These are phyloP conservation scores for Phylloporus gajari DNA, from an alignment of 1,284 basidiomycete genomes.

Conservation along the genomic window DNA sequence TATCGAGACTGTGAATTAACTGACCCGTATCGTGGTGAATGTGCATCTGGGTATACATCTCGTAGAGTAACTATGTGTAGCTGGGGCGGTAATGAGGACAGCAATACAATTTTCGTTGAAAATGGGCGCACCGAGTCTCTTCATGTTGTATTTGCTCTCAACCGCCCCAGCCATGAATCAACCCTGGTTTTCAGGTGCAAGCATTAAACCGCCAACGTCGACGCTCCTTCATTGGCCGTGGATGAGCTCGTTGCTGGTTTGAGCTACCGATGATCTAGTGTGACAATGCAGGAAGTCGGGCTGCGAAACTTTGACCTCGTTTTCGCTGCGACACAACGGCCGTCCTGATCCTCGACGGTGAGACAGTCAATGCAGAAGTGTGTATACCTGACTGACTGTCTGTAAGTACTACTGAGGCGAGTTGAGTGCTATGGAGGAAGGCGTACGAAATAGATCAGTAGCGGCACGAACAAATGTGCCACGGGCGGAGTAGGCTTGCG, in stretches of 20 bases:
- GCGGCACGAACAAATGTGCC: too few relatives aligned
- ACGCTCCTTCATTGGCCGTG: constrained; percentile 74
- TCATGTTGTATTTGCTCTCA: constrained; percentile 65
- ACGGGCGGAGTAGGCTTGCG: too few relatives aligned
- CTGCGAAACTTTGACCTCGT: too few relatives aligned
- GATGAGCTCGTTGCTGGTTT: constrained; percentile 35
- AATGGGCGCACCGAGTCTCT: constrained; percentile 64
- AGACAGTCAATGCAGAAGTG: too few relatives aligned
- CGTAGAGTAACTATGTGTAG: constrained; percentile 82
- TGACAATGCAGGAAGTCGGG: too few relatives aligned
- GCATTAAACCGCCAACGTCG: constrained; percentile 84
- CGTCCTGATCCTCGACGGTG: too few relatives aligned
- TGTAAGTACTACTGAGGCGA: too few relatives aligned
- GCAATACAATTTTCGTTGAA: constrained; percentile 16
- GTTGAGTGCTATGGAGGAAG: too few relatives aligned
- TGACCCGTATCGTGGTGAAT: constrained; percentile 64
- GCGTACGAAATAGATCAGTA: too few relatives aligned
- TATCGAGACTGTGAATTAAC: constrained; percentile 73
- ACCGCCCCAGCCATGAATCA: constrained; percentile 80
- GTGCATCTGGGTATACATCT: constrained; percentile 84
- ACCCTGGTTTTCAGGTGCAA: constrained; percentile 73
- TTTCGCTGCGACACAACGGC: too few relatives aligned
- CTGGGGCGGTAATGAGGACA: constrained; percentile 39
- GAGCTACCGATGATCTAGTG: too few relatives aligned
- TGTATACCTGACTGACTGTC: too few relatives aligned